Evolutionary conservation across 768 basidiomycete genomes (phyloP).

Genomic region (Suillus fuscotomentosus): DNA sequence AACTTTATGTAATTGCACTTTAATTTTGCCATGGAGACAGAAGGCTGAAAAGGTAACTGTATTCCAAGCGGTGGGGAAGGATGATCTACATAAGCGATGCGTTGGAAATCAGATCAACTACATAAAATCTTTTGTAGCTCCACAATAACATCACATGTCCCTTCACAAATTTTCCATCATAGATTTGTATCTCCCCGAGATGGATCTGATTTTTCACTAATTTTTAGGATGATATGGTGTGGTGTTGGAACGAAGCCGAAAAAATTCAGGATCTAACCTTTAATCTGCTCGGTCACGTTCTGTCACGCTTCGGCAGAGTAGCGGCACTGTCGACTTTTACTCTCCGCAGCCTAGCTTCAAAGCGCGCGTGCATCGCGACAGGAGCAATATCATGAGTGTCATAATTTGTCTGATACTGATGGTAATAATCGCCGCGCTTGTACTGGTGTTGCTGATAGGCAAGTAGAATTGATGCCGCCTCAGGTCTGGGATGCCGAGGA

Average conservation of each 20-base stretch:
- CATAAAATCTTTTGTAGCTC: not conserved
- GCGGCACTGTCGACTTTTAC: too few species aligned
- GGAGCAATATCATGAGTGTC: too few species aligned
- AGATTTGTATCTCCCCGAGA: not conserved
- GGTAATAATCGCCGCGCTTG: too few species aligned
- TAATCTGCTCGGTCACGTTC: too few species aligned
- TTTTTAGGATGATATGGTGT: not conserved
- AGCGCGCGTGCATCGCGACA: too few species aligned
- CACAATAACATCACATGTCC: not conserved
- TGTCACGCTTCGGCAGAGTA: too few species aligned
- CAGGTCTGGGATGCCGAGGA: too few species aligned
- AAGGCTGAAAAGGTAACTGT: not conserved
- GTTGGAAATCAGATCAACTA: not conserved
- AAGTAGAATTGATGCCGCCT: too few species aligned
- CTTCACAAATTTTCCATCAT: not conserved
- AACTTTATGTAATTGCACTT: not conserved
- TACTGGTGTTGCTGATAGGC: too few species aligned
- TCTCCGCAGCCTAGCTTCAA: too few species aligned
- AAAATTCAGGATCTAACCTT: not conserved
- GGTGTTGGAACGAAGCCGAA: not conserved
- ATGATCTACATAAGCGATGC: not conserved
- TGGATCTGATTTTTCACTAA: not conserved
- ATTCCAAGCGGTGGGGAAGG: constrained; percentile 1
- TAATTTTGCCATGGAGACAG: constrained; percentile 1
- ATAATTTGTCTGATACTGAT: too few species aligned